These are phyloP conservation scores for Dimocarpus longan DNA, from an alignment of 345 rosid genomes.

Conservation along the genomic window DNA sequence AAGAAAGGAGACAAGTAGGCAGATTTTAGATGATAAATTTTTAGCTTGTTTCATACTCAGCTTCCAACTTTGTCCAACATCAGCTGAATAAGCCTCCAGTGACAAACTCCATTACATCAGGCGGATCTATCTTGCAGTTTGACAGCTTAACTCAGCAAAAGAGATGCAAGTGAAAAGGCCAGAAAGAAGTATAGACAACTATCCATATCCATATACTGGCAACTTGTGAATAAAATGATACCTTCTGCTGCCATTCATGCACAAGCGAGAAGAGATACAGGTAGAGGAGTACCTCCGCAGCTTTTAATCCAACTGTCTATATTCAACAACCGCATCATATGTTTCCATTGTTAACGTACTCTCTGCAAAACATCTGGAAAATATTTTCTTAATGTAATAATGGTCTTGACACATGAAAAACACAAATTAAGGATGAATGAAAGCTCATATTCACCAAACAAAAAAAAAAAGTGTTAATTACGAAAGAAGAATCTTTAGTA, in stretches of 20 bases:
- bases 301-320: conserved; percentile 32
- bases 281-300: background rate
- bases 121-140: too few species aligned
- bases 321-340: conserved; percentile 64
- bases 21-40: too few species aligned
- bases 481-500: background rate
- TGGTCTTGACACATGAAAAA: background rate
- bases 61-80: background rate
- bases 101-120: background rate
- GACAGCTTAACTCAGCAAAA: too few species aligned
- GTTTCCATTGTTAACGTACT: conserved; percentile 63
- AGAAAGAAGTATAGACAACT: background rate
- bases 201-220: background rate
- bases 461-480: background rate
- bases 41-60: too few species aligned
- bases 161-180: too few species aligned
- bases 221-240: background rate
- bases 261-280: background rate
- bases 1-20: too few species aligned
- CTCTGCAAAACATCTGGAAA: conserved; percentile 62
- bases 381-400: conserved; percentile 15
- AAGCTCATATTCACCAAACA: too few species aligned
- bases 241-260: background rate
- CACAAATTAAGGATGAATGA: background rate
- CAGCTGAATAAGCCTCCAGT: background rate